phyloP scores from a whole-genome alignment of 495 filamentous ascomycete species.

The Penicillium angulare region DNA sequence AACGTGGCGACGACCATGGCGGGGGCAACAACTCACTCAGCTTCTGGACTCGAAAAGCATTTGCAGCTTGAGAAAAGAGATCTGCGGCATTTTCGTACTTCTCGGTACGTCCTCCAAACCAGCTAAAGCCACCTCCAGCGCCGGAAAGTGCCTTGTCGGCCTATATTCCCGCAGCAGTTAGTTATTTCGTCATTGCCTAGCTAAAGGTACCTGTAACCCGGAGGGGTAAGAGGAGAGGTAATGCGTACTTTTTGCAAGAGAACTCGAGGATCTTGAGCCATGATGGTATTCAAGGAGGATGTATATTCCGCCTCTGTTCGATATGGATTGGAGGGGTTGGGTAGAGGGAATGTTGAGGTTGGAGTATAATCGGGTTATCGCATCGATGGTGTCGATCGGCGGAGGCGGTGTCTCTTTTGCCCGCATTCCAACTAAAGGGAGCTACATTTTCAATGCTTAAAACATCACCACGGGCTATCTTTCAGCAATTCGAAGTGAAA shows the following conservation, averaged over 20 bases:
- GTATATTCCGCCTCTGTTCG: neutral
- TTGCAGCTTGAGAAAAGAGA: slow-evolving; percentile 76
- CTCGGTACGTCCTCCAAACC: slow-evolving; percentile 76
- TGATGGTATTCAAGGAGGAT: slow-evolving; percentile 11
- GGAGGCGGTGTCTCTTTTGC: slow-evolving; percentile 24
- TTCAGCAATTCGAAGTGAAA: no score
- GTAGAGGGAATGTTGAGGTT: neutral
- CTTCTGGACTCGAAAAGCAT: slow-evolving; percentile 74
- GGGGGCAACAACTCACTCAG: slow-evolving; percentile 51
- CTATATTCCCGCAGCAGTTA: slow-evolving; percentile 43
- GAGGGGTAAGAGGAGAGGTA: slow-evolving; percentile 14
- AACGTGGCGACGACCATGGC: slow-evolving; percentile 10
- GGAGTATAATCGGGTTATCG: slow-evolving; percentile 9
- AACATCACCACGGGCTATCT: neutral
- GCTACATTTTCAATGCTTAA: neutral
- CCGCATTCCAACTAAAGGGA: neutral
- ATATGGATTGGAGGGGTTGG: neutral
- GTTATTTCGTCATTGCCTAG: slow-evolving; percentile 32
- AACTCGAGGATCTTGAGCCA: slow-evolving; percentile 55
- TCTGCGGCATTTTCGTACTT: slow-evolving; percentile 84
- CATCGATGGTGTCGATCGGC: slow-evolving; percentile 26
- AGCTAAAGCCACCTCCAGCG: slow-evolving; percentile 68
- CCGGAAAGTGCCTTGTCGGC: slow-evolving; percentile 73
- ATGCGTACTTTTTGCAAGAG: slow-evolving; percentile 55
- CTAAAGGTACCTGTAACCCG: slow-evolving; percentile 11